phyloP scores from a whole-genome alignment of 495 filamentous ascomycete genomes.

The Aspergillus sclerotioniger region DNA sequence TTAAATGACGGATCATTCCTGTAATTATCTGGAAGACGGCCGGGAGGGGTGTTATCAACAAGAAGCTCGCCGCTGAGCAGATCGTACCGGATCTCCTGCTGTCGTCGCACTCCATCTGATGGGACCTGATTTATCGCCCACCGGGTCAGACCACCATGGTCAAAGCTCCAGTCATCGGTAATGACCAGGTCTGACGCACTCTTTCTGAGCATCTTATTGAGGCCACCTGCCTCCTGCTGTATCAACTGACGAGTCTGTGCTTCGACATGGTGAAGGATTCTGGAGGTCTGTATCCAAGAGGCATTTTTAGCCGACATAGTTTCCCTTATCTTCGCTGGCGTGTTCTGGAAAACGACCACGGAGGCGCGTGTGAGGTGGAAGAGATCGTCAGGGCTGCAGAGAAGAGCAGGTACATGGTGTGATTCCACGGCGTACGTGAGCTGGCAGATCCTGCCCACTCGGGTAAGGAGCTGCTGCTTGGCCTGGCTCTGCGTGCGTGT shows the following conservation, averaged over 20 bases:
- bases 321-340: conserved; percentile 2
- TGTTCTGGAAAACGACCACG: conserved; percentile 30
- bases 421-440: conserved; percentile 35
- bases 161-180: too few species aligned
- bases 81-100: too few species aligned
- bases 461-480: conserved; percentile 27
- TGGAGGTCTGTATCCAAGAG: conserved; percentile 3
- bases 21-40: conserved; percentile 47
- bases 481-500: conserved; percentile 3
- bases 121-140: too few species aligned
- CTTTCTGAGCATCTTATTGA: conserved; percentile 16
- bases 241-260: conserved; percentile 6
- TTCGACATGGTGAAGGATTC: conserved; percentile 12
- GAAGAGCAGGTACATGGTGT: conserved; percentile 20
- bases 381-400: conserved; percentile 24
- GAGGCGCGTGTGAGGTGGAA: conserved; percentile 33
- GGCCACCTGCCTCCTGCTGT: conserved; percentile 2
- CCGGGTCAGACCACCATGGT: too few species aligned
- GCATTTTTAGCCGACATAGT: background rate
- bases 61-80: too few species aligned
- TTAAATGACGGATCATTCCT: conserved; percentile 35
- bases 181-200: conserved; percentile 6
- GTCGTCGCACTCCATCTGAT: too few species aligned
- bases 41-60: conserved; percentile 15
- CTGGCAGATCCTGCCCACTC: conserved; percentile 27